Base-by-base conservation (phyloP, 192 early-diverging fungal genomes). In the Diversispora eburnea region DNA sequence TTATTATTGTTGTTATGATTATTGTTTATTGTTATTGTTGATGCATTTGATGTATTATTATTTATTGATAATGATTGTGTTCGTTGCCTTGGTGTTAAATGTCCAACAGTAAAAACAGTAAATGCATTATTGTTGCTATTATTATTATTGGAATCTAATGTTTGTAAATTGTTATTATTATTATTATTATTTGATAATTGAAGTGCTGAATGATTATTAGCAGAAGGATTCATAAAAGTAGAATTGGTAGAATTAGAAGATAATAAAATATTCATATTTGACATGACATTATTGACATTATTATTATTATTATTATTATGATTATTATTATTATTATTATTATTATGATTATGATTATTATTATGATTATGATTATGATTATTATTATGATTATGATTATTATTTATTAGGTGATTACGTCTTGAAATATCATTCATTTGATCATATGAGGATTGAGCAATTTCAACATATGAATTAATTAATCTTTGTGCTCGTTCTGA, bases 381-480 rank as follows among this genome's bases (percentile, higher is more conserved):
- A 3, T 9, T 15, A 17, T 12, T 22, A 57, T 57, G 4, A 3
- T 12, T 65, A n/a, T 42, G 12, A 8, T 47, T 47, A 22, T 65
- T 42, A 47, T 65, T 42, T 22, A 47, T n/a, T 47, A 20, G 45
- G 66, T 81, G 73, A 0, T 68, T 70, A 3, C 73, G 71, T 51
- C 56, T 41, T 43, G 68, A 75, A 45, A 78, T 76, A 15, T 73
- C 56, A 41, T 59, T 73, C 72, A 77, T 78, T 69, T 81, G 78
- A 22, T 72, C 58, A 19, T 72, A 57, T 20, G 71, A 74, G 7
- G 71, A 59, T 52, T 60, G 63, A 7, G 76, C 46, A 42, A 77
- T 39, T 59, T 80, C 70, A 20, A 72, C 42, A 61, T 80, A 80
- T 19, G 77, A 79, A 46, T 77, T 66, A 33, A 81, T 60, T 22